Evolutionary conservation across 2,329 filamentous ascomycete genomes (phyloP), one percentile per base, ranked within the genome.

Genomic region (Aspergillus latus): DNA sequence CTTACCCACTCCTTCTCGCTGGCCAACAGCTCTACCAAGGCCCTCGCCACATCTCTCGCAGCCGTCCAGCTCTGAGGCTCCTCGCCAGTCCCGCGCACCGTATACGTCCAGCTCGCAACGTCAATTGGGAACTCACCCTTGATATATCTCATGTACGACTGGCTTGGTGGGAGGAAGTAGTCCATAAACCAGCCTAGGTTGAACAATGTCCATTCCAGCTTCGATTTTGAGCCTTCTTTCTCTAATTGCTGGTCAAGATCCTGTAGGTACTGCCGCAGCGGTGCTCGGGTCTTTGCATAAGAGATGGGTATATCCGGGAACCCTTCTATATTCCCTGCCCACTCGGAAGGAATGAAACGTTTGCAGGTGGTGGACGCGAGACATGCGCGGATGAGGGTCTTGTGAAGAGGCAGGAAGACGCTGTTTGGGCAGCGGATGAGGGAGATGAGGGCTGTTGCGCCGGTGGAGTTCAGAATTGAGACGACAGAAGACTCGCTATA

Each of bases 331-430:
- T 59, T 40, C 3, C 57, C 57, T 4, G 13, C 53, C 30, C 43
- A 59, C 26, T 54, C 57, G 4, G 57, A 56, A 13, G 54, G 50
- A 36, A 57, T 57, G 29, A 59, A 51, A n/a, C 53, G 53, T 7
- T 54, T 56, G 53, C 54, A 59, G n/a, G 44, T 51, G 2, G 21
- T 6, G 11, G 47, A 52, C 5, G n/a, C 11, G 4, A 46, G n/a
- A 8, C 57, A 59, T 7, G 57, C 49, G 8, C 21, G 39, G 1
- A 59, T n/a, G 11, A 59, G 40, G 49, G 29, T 44, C 3, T 10
- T 34, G 52, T 57, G 53, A 11, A 50, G 15, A 5, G 32, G 36
- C 29, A 54, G 5, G 46, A 34, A 57, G 6, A 8, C 29, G 13
- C 4, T 3, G 21, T n/a, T 34, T 29, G 46, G 11, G 36, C 34